Evolutionary conservation across 257 asterid genomes (phyloP).

Genomic region (Handroanthus guayacan): DNA sequence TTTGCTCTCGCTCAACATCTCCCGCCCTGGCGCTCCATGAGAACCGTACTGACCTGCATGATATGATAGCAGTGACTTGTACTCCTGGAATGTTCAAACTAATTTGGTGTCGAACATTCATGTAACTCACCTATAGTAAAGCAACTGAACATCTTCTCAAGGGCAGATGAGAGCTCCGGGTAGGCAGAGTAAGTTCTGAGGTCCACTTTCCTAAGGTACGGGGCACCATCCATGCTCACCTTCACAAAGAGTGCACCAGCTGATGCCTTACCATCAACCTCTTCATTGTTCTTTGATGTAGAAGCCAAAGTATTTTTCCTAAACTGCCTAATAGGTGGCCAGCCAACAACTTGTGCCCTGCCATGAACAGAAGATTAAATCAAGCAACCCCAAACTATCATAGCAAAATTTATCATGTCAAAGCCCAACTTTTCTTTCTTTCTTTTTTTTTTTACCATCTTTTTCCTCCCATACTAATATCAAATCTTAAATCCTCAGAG

Average conservation of each 20-base stretch:
- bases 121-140: slow-evolving; percentile 63
- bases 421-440: neutral
- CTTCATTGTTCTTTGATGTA: slow-evolving; percentile 59
- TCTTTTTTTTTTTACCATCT: neutral
- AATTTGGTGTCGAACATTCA: neutral
- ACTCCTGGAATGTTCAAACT: neutral
- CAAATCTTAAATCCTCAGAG: neutral
- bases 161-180: slow-evolving; percentile 73
- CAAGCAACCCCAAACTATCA: slow-evolving; percentile 7
- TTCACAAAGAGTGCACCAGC: slow-evolving; percentile 61
- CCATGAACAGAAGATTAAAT: slow-evolving; percentile 19
- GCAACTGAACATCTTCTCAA: slow-evolving; percentile 80
- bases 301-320: slow-evolving; percentile 64
- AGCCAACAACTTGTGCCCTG: slow-evolving; percentile 87
- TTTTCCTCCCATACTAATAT: too few relatives aligned
- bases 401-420: neutral
- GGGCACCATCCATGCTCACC: slow-evolving; percentile 89
- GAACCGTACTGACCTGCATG: slow-evolving; percentile 67
- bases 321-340: slow-evolving; percentile 77
- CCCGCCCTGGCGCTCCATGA: slow-evolving; percentile 64
- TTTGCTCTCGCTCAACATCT: slow-evolving; percentile 68
- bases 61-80: neutral
- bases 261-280: slow-evolving; percentile 64
- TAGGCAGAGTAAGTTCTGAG: slow-evolving; percentile 64
- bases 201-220: slow-evolving; percentile 76